Evolutionary conservation across 345 rosid species (phyloP).

Genomic region (Camelina neglecta): DNA sequence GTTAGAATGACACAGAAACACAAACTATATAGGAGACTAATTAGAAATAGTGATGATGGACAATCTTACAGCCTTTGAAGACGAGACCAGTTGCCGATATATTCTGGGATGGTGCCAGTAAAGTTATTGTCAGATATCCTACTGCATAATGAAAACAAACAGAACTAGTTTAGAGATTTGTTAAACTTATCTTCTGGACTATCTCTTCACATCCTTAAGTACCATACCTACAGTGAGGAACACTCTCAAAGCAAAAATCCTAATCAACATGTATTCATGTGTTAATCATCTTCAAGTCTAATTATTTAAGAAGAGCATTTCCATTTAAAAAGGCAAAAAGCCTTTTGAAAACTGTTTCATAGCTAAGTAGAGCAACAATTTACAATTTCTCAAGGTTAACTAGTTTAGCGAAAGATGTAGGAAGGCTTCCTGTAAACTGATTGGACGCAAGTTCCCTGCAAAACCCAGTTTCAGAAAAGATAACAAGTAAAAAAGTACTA

Average conservation of each 20-base stretch:
- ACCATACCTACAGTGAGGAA: too few species aligned
- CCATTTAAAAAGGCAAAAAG: neutral
- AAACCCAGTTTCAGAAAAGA: neutral
- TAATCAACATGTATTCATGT: too few species aligned
- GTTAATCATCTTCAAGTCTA: neutral
- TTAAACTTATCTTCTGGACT: neutral
- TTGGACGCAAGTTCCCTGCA: constrained; percentile 53
- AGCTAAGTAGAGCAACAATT: neutral
- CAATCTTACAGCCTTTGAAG: constrained; percentile 64
- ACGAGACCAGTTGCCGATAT: constrained; percentile 60
- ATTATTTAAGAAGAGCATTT: neutral
- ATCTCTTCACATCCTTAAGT: neutral
- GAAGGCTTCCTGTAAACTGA: constrained; percentile 46
- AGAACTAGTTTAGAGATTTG: neutral
- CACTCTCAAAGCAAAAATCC: too few species aligned
- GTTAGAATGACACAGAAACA: constrained; percentile 5
- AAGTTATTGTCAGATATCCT: constrained; percentile 73
- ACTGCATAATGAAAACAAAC: constrained; percentile 48
- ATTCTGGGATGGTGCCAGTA: constrained; percentile 65
- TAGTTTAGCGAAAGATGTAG: constrained; percentile 44
- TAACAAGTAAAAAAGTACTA: neutral
- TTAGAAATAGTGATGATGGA: neutral
- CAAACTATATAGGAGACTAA: neutral
- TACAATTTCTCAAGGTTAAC: constrained; percentile 37
- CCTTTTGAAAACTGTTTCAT: too few species aligned